Percentiles rank a stretch among this genome's conserved stretches.
Evolutionary conservation across 2,329 filamentous ascomycete species (phyloP).

Genomic region (Cordyceps javanica): DNA sequence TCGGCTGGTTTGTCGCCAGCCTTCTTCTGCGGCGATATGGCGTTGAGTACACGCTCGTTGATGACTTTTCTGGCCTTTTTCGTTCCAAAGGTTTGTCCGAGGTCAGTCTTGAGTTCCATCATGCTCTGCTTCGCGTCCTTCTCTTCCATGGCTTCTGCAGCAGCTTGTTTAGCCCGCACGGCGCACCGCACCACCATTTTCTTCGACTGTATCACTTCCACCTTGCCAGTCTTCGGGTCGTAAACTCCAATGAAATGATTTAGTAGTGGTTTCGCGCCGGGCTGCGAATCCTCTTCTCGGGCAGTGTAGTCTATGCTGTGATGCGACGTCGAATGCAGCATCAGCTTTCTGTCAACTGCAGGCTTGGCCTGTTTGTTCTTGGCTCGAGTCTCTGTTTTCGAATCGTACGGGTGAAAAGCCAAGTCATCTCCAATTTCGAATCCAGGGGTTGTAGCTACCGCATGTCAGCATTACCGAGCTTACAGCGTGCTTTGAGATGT

Average conservation of each 20-base stretch:
- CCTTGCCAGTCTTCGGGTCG: constrained; percentile 51
- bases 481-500: background rate
- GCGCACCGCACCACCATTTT: constrained; percentile 56
- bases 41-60: constrained; percentile 61
- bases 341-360: constrained; percentile 39
- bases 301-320: constrained; percentile 54
- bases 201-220: constrained; percentile 57
- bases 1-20: constrained; percentile 36
- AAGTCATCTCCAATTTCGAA: constrained; percentile 29
- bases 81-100: constrained; percentile 75
- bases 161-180: constrained; percentile 49
- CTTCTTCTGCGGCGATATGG: constrained; percentile 47
- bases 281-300: constrained; percentile 36
- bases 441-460: constrained; percentile 29
- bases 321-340: constrained; percentile 53
- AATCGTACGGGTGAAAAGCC: constrained; percentile 45
- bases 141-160: constrained; percentile 39
- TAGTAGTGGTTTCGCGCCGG: constrained; percentile 31
- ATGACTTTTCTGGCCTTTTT: constrained; percentile 81
- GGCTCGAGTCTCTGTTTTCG: constrained; percentile 27
- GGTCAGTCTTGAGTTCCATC: constrained; percentile 57
- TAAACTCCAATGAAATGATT: constrained; percentile 62
- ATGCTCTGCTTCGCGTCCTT: constrained; percentile 40
- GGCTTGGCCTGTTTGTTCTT: constrained; percentile 35
- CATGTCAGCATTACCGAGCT: constrained; percentile 16